Conservation (phyloP, 1,139 yeast genomes). For the Candida sojae region DNA sequence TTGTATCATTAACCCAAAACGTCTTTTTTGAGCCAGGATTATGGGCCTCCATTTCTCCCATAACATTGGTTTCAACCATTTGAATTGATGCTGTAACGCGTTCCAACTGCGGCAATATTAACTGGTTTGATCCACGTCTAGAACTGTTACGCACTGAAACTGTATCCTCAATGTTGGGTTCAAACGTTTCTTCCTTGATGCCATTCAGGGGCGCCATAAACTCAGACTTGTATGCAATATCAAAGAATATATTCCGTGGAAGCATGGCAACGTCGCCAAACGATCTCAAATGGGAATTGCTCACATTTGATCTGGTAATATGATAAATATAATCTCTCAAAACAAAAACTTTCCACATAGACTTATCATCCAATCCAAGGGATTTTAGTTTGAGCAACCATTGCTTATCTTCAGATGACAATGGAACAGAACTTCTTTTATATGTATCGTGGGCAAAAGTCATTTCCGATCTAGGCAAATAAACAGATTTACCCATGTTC, state of each 20-base stretch:
- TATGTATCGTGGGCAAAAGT: conserved; percentile 18
- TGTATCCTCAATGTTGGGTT: conserved; percentile 14
- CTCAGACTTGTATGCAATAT: conserved; percentile 53
- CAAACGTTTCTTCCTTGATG: background rate
- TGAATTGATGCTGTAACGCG: conserved; percentile 52
- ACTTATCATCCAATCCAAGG: conserved; percentile 69
- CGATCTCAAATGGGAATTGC: background rate
- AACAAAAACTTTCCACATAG: conserved; percentile 80
- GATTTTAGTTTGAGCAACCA: conserved; percentile 72
- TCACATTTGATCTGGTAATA: conserved; percentile 40
- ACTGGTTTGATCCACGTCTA: conserved; percentile 21
- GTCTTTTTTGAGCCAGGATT: conserved; percentile 16
- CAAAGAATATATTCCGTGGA: conserved; percentile 72
- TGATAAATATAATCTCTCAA: conserved; percentile 68
- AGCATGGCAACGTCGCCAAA: conserved; percentile 4
- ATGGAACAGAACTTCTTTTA: conserved; percentile 17
- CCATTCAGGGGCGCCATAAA: conserved; percentile 21
- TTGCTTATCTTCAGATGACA: conserved; percentile 67
- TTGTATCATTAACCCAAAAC: conserved; percentile 9
- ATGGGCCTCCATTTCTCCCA: conserved; percentile 55
- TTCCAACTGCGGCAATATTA: conserved; percentile 35
- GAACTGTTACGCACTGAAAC: conserved; percentile 19
- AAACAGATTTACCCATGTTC: conserved; percentile 42
- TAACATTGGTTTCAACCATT: conserved; percentile 59
- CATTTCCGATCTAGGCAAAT: conserved; percentile 28